Base-by-base conservation (phyloP, 352 stramenopile species). In the Globisporangium nodosum region DNA sequence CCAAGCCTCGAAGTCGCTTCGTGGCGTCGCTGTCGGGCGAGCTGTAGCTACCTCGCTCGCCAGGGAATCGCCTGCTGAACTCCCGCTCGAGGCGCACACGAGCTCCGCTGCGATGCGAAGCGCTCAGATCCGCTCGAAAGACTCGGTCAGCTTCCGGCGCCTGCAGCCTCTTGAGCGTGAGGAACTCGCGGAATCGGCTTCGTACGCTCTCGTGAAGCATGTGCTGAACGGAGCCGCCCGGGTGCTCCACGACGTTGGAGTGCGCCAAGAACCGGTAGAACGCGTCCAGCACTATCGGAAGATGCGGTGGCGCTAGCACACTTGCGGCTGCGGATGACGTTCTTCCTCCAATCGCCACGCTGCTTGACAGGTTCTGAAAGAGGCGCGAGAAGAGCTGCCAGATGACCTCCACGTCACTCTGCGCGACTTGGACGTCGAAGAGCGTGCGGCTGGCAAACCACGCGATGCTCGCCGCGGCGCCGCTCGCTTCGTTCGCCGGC, bases 401-500 rank as follows among this genome's bases (percentile, higher is more conserved):
- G n/a, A 77, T 72, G 13, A 85, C 58, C 12, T 66, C 54, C 20
- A 72, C 58, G 52, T 89, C 79, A 12, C 31, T 45, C 18, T 45
- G 39, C 13, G 67, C 64, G n/a, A 85, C 65, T 61, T 81, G 75
- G 5, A 87, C 63, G 48, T 87, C 79, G 35, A 64, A 76, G 30
- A 89, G 55, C 1, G 66, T 49, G 5, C 54, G 47, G 13, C 70
- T 61, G 27, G 78, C 40, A 21, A 89, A 89, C 48, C 60, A 66
- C 46, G 72, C 71, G 31, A 71, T 66, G 11, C 49, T 55, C 8
- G 71, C 53, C 5, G 68, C 48, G 15, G 54, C 56, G 6, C 49
- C 49, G 18, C 31, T 60, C 6, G 54, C 30, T 13, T 69, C 54
- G 13, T 63, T 57, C 1, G 48, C 35, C 24, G 52, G 46, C 2